A percentile compares a stretch with the other conserved stretches of the same genome.
These are phyloP conservation scores for Croton laevigatus DNA, from an alignment of 441 rosid species.

Conservation along the genomic window DNA sequence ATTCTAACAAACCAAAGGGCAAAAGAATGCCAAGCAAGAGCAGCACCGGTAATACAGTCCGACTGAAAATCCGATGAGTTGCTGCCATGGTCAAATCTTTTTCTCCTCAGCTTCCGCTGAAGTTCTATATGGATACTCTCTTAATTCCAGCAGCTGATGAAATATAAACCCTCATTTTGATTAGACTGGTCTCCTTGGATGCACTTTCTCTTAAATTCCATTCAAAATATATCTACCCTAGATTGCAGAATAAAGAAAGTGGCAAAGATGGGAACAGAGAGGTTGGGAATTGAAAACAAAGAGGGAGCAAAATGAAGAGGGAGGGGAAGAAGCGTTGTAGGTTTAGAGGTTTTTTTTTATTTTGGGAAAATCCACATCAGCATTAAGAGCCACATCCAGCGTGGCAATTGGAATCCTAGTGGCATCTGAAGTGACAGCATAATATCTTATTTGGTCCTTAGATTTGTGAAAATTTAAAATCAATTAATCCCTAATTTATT, in stretches of 20 bases:
- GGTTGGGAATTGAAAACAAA: not conserved
- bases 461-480: too few relatives aligned
- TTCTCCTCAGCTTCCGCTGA: slow-evolving; percentile 33
- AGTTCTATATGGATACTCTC: slow-evolving; percentile 48
- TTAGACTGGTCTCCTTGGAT: too few relatives aligned
- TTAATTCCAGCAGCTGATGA: slow-evolving; percentile 59
- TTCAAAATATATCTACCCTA: slow-evolving; percentile 17
- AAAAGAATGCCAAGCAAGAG: slow-evolving; percentile 53
- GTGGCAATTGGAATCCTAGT: too few relatives aligned
- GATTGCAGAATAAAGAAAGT: too few relatives aligned
- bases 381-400: too few relatives aligned
- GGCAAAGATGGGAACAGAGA: not conserved
- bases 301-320: too few relatives aligned
- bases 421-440: too few relatives aligned
- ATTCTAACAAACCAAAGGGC: slow-evolving; percentile 66
- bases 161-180: slow-evolving; percentile 61
- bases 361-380: too few relatives aligned
- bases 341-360: too few relatives aligned
- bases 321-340: too few relatives aligned
- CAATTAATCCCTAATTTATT: too few relatives aligned
- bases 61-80: slow-evolving; percentile 47
- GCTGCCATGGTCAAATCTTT: slow-evolving; percentile 40
- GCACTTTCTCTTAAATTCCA: slow-evolving; percentile 25
- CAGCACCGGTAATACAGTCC: slow-evolving; percentile 48
- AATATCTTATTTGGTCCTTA: too few relatives aligned